Conservation (phyloP, 805 yeast species). For the Wickerhamiella sergipiensis region DNA sequence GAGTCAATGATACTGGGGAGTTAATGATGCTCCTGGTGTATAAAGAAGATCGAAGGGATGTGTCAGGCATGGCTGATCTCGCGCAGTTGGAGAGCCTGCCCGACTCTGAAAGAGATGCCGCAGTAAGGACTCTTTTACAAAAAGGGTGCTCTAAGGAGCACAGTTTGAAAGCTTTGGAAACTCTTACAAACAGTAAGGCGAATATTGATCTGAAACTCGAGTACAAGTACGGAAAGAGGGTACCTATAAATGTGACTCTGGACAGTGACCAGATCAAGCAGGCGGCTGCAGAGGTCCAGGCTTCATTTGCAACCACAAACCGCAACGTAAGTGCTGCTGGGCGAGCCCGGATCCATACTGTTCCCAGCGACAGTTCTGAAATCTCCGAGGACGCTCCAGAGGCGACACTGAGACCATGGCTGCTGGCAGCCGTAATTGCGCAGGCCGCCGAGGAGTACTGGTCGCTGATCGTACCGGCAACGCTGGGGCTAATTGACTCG, state of each 20-base stretch:
- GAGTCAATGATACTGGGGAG: no score
- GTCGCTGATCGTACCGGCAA: slow-evolving; percentile 22
- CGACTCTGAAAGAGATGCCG: neutral
- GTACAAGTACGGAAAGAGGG: neutral
- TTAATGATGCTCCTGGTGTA: no score
- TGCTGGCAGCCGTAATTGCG: slow-evolving; percentile 6
- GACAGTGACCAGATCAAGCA: neutral
- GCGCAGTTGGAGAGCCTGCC: neutral
- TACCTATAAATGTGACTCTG: neutral
- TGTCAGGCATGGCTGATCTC: no score
- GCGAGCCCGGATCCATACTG: neutral
- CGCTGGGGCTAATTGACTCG: slow-evolving; percentile 21
- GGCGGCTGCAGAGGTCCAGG: neutral
- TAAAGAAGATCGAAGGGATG: no score
- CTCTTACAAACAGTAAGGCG: neutral
- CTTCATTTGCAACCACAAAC: neutral
- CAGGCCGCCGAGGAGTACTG: slow-evolving; percentile 13
- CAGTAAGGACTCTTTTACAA: neutral
- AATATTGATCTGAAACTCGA: neutral
- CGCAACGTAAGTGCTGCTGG: neutral
- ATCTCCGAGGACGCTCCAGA: neutral
- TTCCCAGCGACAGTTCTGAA: neutral
- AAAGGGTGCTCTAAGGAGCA: neutral
- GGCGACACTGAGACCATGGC: slow-evolving; percentile 9
- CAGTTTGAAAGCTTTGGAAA: neutral